Evolutionary conservation across 805 yeast genomes (phyloP).

Genomic region (Metschnikowia hibisci): DNA sequence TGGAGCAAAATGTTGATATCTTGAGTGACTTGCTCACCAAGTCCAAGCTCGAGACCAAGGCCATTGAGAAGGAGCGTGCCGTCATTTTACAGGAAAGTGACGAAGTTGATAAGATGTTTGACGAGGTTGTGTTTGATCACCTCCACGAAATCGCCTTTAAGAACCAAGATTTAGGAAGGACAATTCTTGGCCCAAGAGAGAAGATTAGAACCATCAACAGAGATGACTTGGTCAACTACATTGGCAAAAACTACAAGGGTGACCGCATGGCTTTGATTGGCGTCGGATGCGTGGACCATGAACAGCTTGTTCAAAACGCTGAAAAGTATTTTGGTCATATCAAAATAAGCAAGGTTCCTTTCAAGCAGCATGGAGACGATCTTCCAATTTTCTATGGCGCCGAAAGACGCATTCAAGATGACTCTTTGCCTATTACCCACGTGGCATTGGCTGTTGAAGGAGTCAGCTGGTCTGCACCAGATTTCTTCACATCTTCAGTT

Average conservation of each 20-base stretch:
- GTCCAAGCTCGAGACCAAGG: slow-evolving; percentile 74
- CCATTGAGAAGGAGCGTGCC: slow-evolving; percentile 93
- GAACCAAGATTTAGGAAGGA: slow-evolving; percentile 92
- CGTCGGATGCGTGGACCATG: slow-evolving; percentile 90
- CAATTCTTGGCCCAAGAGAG: slow-evolving; percentile 91
- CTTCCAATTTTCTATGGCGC: slow-evolving; percentile 81
- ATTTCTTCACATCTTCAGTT: slow-evolving; percentile 90
- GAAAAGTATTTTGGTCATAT: slow-evolving; percentile 72
- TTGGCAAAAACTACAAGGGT: slow-evolving; percentile 83
- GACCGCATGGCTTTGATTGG: slow-evolving; percentile 98
- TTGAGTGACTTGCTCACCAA: slow-evolving; percentile 84
- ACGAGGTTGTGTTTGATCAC: slow-evolving; percentile 96
- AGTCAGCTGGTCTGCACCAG: slow-evolving; percentile 94
- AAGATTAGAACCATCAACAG: slow-evolving; percentile 78
- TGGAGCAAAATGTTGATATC: slow-evolving; percentile 82
- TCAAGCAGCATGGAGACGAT: slow-evolving; percentile 71
- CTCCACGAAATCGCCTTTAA: slow-evolving; percentile 88
- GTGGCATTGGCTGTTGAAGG: slow-evolving; percentile 96
- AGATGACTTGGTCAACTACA: slow-evolving; percentile 73
- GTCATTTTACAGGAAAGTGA: slow-evolving; percentile 95
- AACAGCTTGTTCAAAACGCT: slow-evolving; percentile 73
- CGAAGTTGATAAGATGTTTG: slow-evolving; percentile 97
- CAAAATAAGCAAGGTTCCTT: slow-evolving; percentile 54
- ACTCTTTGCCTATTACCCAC: slow-evolving; percentile 81
- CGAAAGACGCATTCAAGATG: slow-evolving; percentile 80